phyloP scores from a whole-genome alignment of 2,329 filamentous ascomycete genomes.

The Geosmithia morbida region DNA sequence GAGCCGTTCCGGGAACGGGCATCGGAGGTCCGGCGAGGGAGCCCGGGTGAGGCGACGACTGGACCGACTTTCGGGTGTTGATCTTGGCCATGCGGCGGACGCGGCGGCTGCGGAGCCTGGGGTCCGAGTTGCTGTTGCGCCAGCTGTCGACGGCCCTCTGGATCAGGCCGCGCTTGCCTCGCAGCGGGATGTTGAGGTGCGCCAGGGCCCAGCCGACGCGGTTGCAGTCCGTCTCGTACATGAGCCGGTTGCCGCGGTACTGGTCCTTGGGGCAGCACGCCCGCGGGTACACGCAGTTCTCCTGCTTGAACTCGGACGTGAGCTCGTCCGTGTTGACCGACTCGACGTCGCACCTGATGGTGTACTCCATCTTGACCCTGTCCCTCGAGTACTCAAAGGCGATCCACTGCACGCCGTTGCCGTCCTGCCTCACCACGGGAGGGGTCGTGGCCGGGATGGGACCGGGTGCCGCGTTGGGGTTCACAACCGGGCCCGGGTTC shows the following conservation, averaged over 20 bases:
- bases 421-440: constrained; percentile 83
- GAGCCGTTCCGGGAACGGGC: constrained; percentile 19
- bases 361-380: constrained; percentile 98
- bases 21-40: constrained; percentile 51
- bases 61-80: constrained; percentile 66
- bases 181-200: constrained; percentile 77
- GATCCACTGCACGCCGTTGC: constrained; percentile 97
- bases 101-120: constrained; percentile 74
- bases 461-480: constrained; percentile 83
- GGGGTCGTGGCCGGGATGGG: constrained; percentile 95
- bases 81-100: constrained; percentile 96
- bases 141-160: constrained; percentile 96
- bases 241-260: constrained; percentile 87
- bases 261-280: constrained; percentile 92
- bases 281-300: constrained; percentile 95
- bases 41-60: constrained; percentile 39
- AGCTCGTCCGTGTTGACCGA: constrained; percentile 86
- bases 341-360: constrained; percentile 93
- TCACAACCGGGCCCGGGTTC: constrained; percentile 38
- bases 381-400: constrained; percentile 96
- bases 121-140: constrained; percentile 98
- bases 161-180: constrained; percentile 89
- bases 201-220: constrained; percentile 98
- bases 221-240: constrained; percentile 98
- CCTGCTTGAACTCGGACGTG: constrained; percentile 80